Evolutionary conservation across 2,329 filamentous ascomycete species (phyloP).

Genomic region (Emydomyces testavorans): DNA sequence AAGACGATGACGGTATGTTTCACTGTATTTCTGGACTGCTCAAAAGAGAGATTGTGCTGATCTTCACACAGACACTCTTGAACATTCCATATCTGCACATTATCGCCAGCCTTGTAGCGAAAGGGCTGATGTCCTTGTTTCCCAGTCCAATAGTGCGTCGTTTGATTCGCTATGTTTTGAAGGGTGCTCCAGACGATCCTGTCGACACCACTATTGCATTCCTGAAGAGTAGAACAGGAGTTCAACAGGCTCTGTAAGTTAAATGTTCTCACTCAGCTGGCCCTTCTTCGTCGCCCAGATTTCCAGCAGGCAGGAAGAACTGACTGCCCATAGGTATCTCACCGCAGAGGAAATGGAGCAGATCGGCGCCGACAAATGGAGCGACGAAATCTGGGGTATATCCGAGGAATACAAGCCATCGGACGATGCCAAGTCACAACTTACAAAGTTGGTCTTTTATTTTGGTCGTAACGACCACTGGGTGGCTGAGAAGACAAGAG

Average conservation of each 20-base stretch:
- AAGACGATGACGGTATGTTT: conserved; percentile 37
- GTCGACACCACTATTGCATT: conserved; percentile 42
- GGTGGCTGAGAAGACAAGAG: conserved; percentile 48
- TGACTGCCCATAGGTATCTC: conserved; percentile 36
- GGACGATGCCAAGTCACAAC: conserved; percentile 21
- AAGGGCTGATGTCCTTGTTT: conserved; percentile 34
- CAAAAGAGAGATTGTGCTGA: neutral
- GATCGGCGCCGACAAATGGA: conserved; percentile 48
- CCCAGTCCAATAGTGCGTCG: conserved; percentile 31
- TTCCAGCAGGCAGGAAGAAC: neutral
- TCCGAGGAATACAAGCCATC: conserved; percentile 17
- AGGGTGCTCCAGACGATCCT: conserved; percentile 30
- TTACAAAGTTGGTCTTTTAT: conserved; percentile 45
- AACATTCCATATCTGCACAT: conserved; percentile 31
- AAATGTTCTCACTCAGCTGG: neutral
- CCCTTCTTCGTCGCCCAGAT: neutral
- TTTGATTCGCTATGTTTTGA: conserved; percentile 36
- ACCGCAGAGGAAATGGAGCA: conserved; percentile 47
- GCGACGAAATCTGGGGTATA: conserved; percentile 48
- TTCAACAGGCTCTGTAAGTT: conserved; percentile 43
- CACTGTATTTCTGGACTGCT: neutral
- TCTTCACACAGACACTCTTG: conserved; percentile 19
- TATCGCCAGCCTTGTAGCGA: conserved; percentile 30
- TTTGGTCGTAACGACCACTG: conserved; percentile 51
- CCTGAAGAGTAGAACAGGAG: conserved; percentile 38